Conservation (phyloP, 257 asterid species). For the Handroanthus guayacan region DNA sequence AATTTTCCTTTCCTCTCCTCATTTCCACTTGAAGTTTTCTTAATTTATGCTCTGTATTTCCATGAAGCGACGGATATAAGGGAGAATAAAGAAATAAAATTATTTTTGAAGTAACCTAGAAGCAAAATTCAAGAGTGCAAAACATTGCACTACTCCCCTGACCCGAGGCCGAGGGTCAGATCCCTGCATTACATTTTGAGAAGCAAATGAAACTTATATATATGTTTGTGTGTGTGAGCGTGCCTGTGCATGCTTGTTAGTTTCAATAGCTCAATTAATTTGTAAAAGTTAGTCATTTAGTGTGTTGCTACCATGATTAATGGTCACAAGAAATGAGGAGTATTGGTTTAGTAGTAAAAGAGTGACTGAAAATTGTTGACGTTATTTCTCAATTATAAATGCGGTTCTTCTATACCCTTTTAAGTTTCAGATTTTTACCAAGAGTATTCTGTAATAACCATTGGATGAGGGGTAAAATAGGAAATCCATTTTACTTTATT, state of each 20-base stretch:
- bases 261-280: neutral
- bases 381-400: neutral
- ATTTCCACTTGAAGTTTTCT: conserved; percentile 18
- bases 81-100: neutral
- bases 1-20: neutral
- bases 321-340: neutral
- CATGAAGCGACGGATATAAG: neutral
- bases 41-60: neutral
- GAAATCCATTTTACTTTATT: too few species aligned
- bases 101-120: neutral
- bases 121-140: neutral
- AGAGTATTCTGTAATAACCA: too few species aligned
- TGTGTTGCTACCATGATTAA: neutral
- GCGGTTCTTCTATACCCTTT: too few species aligned
- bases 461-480: too few species aligned
- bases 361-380: neutral
- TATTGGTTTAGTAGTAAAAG: neutral
- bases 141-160: neutral
- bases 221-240: too few species aligned
- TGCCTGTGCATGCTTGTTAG: neutral
- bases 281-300: neutral
- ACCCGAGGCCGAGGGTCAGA: neutral
- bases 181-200: neutral
- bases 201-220: too few species aligned
- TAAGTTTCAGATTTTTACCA: too few species aligned